Conservation (phyloP, 2,329 filamentous ascomycete species). For the Ceratocystis diversiconidia region DNA sequence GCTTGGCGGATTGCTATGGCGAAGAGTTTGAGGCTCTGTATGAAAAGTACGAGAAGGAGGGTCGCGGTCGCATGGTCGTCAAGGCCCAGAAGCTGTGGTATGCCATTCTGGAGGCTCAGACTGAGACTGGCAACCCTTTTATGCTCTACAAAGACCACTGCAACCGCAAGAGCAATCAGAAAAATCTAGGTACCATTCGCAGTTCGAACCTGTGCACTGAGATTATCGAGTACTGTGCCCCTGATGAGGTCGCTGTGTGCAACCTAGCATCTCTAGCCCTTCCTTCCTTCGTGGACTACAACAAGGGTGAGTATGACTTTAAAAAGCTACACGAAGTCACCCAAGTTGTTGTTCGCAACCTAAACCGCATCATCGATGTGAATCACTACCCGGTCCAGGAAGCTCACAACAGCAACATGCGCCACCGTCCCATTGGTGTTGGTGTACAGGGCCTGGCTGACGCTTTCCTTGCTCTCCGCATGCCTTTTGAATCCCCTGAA, state of each 20-base stretch:
- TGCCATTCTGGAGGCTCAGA: conserved; percentile 93
- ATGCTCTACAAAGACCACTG: conserved; percentile 99
- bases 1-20: conserved; percentile 89
- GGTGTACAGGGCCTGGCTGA: conserved; percentile 97
- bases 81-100: conserved; percentile 99
- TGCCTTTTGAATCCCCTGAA: conserved; percentile 94
- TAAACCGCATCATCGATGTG: conserved; percentile 92
- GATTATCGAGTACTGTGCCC: conserved; percentile 92
- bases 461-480: conserved; percentile 88
- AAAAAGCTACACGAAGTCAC: conserved; percentile 90
- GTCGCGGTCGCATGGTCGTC: conserved; percentile 75
- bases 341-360: conserved; percentile 79
- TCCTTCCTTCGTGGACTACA: conserved; percentile 79
- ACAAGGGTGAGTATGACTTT: conserved; percentile 79
- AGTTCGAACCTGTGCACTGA: conserved; percentile 99
- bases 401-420: conserved; percentile 90
- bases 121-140: conserved; percentile 96
- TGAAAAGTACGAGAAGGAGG: conserved; percentile 78
- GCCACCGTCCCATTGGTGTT: conserved; percentile 87
- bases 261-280: conserved; percentile 91
- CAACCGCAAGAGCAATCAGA: conserved; percentile 99
- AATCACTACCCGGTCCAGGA: conserved; percentile 97
- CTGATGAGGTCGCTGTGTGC: conserved; percentile 96
- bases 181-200: conserved; percentile 96
- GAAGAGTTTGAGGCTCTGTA: conserved; percentile 95